A percentile compares a stretch with the other conserved stretches of the same genome.
Evolutionary conservation across 805 yeast species (phyloP).

Genomic region (Zygoascus ofunaensis): DNA sequence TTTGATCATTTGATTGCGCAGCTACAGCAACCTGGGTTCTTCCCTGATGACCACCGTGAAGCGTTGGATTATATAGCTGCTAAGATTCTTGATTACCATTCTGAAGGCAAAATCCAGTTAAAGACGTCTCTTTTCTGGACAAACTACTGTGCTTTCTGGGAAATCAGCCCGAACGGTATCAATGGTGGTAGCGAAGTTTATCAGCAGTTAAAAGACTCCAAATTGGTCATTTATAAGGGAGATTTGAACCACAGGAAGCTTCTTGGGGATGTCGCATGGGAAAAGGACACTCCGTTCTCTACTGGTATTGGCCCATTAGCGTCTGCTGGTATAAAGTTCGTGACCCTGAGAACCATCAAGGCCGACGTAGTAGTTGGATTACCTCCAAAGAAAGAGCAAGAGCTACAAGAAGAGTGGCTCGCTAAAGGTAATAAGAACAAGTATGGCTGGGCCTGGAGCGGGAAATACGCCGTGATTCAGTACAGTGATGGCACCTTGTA

Average conservation of each 20-base stretch:
- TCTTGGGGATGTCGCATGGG: slow-evolving; percentile 88
- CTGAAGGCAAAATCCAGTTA: slow-evolving; percentile 40
- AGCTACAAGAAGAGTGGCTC: slow-evolving; percentile 52
- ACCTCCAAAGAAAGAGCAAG: slow-evolving; percentile 57
- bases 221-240: slow-evolving; percentile 81
- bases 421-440: slow-evolving; percentile 52
- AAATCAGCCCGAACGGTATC: slow-evolving; percentile 42
- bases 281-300: slow-evolving; percentile 62
- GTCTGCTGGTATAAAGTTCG: slow-evolving; percentile 48
- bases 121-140: slow-evolving; percentile 82
- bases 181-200: slow-evolving; percentile 55
- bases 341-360: slow-evolving; percentile 85
- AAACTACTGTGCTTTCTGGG: slow-evolving; percentile 64
- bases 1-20: slow-evolving; percentile 50
- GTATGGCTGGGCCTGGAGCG: slow-evolving; percentile 76
- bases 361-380: slow-evolving; percentile 94
- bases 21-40: slow-evolving; percentile 43
- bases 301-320: slow-evolving; percentile 64
- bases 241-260: slow-evolving; percentile 92
- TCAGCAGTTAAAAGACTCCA: slow-evolving; percentile 45
- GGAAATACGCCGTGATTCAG: slow-evolving; percentile 89
- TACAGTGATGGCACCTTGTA: slow-evolving; percentile 35
- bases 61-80: slow-evolving; percentile 43
- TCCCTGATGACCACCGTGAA: slow-evolving; percentile 34
- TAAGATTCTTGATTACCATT: slow-evolving; percentile 36